These are phyloP conservation scores for Coniferiporia sulphurascens DNA, from an alignment of 1,284 basidiomycete species.

Conservation along the genomic window DNA sequence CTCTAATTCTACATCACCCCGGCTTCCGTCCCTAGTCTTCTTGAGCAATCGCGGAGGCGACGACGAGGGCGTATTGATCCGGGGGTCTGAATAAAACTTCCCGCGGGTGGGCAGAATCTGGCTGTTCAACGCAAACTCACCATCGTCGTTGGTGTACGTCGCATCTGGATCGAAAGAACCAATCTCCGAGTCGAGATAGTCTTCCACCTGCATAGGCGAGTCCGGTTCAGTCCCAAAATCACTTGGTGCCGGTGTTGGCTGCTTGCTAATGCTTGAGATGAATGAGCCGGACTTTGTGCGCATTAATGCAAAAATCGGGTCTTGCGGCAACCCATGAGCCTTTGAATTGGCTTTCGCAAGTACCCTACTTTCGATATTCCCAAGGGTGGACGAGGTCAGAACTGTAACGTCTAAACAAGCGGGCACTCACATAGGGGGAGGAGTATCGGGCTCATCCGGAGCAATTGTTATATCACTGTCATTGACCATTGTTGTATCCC, in stretches of 20 bases:
- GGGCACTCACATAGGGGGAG: background rate
- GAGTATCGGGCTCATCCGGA: background rate
- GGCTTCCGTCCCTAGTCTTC: background rate
- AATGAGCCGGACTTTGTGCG: constrained; percentile 41
- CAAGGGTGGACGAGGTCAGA: too few relatives aligned
- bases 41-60: background rate
- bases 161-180: background rate
- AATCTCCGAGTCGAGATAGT: background rate
- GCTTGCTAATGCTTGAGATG: constrained; percentile 42
- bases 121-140: background rate
- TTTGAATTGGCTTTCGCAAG: background rate
- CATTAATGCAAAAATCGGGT: constrained; percentile 23
- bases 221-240: constrained; percentile 5
- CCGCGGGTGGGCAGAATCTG: background rate
- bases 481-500: background rate
- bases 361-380: too few relatives aligned
- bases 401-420: background rate
- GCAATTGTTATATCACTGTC: background rate
- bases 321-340: background rate
- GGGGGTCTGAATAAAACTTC: background rate
- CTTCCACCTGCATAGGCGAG: background rate
- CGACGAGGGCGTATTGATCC: background rate
- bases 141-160: background rate
- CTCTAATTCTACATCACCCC: background rate
- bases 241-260: constrained; percentile 46